phyloP scores from a whole-genome alignment of 169 alveolate species.

The Cryptosporidium felis region DNA sequence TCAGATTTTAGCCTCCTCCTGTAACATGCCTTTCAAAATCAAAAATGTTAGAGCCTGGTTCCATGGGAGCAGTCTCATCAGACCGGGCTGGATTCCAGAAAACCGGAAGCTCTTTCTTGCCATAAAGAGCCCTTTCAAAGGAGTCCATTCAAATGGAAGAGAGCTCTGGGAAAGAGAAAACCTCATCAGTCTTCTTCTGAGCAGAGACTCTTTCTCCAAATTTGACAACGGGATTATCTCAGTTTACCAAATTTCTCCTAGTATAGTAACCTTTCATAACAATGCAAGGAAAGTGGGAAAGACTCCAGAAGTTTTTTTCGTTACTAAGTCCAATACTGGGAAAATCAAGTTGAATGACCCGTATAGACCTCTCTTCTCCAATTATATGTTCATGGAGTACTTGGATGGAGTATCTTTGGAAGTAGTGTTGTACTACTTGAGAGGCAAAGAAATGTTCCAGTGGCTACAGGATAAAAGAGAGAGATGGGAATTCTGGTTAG shows the following conservation, averaged over 20 bases:
- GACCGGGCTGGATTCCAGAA: constrained; percentile 50
- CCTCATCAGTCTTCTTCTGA: constrained; percentile 7
- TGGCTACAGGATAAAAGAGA: constrained; percentile 12
- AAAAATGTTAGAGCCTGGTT: constrained; percentile 54
- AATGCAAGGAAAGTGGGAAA: background rate
- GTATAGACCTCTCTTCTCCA: constrained; percentile 51
- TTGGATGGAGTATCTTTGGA: constrained; percentile 34
- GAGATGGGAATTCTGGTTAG: constrained; percentile 45
- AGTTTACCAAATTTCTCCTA: constrained; percentile 44
- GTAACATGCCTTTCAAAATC: constrained; percentile 4
- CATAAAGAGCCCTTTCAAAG: constrained; percentile 49
- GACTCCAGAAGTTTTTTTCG: constrained; percentile 1
- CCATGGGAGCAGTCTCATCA: background rate
- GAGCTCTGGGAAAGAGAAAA: constrained; percentile 64
- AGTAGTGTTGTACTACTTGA: constrained; percentile 8
- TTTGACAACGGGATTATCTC: background rate
- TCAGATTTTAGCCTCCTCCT: background rate
- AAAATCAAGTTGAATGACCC: background rate
- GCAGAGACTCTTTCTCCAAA: constrained; percentile 3
- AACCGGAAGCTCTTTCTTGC: background rate
- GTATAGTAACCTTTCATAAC: constrained; percentile 8
- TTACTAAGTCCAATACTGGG: background rate
- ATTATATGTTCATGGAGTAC: constrained; percentile 46
- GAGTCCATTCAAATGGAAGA: constrained; percentile 31
- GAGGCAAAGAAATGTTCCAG: constrained; percentile 1